Conservation (phyloP, 441 rosid genomes). For the Pelargonium myrrhifolium region DNA sequence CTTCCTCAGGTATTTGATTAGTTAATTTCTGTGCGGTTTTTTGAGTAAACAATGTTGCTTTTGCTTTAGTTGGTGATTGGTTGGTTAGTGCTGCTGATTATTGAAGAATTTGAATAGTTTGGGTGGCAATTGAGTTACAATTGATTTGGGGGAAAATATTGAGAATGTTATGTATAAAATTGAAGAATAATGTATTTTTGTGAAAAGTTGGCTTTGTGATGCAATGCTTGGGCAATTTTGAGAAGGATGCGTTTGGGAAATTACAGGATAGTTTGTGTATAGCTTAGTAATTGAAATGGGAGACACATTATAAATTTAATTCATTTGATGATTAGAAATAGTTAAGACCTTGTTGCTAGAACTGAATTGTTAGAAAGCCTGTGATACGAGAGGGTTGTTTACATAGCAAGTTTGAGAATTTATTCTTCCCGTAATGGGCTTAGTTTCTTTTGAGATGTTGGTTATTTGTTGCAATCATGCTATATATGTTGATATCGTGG, state of each 20-base stretch:
- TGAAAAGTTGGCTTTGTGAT: neutral
- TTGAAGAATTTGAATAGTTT: neutral
- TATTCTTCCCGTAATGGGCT: no score
- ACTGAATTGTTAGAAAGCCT: no score
- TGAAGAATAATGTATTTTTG: neutral
- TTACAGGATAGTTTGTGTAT: no score
- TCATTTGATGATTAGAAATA: no score
- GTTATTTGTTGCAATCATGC: neutral
- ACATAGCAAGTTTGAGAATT: no score
- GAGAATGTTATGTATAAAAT: neutral
- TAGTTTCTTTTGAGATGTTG: no score
- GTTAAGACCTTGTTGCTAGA: no score
- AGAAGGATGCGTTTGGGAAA: no score
- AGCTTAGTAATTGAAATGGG: no score
- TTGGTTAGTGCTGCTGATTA: neutral
- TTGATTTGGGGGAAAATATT: neutral
- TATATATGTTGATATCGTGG: neutral
- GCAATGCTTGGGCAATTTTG: no score
- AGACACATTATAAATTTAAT: no score
- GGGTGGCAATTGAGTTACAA: neutral
- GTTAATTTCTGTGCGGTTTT: neutral
- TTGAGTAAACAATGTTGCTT: neutral
- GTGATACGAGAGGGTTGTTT: no score
- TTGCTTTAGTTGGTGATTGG: neutral
- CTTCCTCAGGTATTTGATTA: constrained; percentile 40